A percentile compares a stretch with the other conserved stretches of the same genome.
phyloP scores from a whole-genome alignment of 2,329 filamentous ascomycete genomes.

The Ophiocordyceps unilateralis region DNA sequence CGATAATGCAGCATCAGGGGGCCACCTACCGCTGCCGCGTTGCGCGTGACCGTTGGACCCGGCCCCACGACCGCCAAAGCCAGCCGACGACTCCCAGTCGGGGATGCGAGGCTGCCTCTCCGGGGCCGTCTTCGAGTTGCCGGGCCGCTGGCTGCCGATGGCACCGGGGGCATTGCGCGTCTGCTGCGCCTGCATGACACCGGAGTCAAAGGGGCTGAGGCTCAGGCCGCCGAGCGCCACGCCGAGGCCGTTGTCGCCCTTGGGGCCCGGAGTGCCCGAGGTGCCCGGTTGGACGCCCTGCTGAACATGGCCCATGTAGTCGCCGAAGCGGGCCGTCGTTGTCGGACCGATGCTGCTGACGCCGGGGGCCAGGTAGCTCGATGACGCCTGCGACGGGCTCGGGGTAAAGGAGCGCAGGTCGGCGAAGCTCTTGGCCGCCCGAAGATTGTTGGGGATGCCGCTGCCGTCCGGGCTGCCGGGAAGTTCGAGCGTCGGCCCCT shows the following conservation, averaged over 20 bases:
- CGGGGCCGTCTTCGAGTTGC: conserved; percentile 27
- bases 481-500: conserved; percentile 71
- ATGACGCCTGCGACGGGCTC: conserved; percentile 70
- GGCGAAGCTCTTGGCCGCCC: conserved; percentile 90
- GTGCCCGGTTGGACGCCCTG: conserved; percentile 18
- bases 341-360: conserved; percentile 35
- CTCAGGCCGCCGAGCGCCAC: conserved; percentile 32
- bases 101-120: conserved; percentile 49
- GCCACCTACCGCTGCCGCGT: conserved; percentile 39
- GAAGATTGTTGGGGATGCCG: conserved; percentile 59
- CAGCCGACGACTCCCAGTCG: conserved; percentile 38
- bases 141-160: conserved; percentile 47
- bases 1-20: neutral
- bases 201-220: conserved; percentile 32
- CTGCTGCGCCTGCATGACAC: conserved; percentile 19
- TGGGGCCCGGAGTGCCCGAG: conserved; percentile 20
- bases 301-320: conserved; percentile 24
- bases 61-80: conserved; percentile 31
- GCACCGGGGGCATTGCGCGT: conserved; percentile 36
- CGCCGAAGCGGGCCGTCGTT: conserved; percentile 24
- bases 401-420: conserved; percentile 90
- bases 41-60: conserved; percentile 44
- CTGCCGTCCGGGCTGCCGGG: conserved; percentile 56
- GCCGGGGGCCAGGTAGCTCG: conserved; percentile 46
- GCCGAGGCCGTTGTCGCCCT: conserved; percentile 23